phyloP scores from a whole-genome alignment of 805 yeast genomes.

The Alloascoidea africana region DNA sequence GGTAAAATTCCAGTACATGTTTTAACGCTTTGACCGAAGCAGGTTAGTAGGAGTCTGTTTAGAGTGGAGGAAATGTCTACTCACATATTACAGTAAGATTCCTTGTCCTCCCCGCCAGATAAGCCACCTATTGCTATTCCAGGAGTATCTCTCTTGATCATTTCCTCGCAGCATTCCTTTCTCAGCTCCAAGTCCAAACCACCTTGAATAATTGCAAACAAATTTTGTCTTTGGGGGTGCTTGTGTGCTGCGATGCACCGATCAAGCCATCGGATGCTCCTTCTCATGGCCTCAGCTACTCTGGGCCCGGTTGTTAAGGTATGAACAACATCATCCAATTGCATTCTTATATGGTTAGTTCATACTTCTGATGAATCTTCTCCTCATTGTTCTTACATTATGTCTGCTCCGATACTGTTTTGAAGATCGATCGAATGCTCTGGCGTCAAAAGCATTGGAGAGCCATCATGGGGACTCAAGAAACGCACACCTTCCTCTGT shows the following conservation, averaged over 20 bases:
- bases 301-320: constrained; percentile 27
- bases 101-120: constrained; percentile 30
- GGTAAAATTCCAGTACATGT: constrained; percentile 26
- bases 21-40: constrained; percentile 12
- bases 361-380: background rate
- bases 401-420: constrained; percentile 28
- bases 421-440: constrained; percentile 30
- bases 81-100: constrained; percentile 20
- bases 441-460: constrained; percentile 30
- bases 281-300: constrained; percentile 29
- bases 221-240: constrained; percentile 24
- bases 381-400: constrained; percentile 13
- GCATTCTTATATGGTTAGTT: constrained; percentile 17
- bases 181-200: constrained; percentile 25
- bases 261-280: constrained; percentile 28
- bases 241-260: constrained; percentile 27
- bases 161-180: constrained; percentile 23
- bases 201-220: constrained; percentile 29
- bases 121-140: constrained; percentile 32
- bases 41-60: too few relatives aligned
- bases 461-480: constrained; percentile 27
- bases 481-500: constrained; percentile 31
- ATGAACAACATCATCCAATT: constrained; percentile 28
- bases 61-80: too few relatives aligned
- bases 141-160: constrained; percentile 27